Conservation (phyloP, 2,329 filamentous ascomycete species). For the Cladosporium sp. region DNA sequence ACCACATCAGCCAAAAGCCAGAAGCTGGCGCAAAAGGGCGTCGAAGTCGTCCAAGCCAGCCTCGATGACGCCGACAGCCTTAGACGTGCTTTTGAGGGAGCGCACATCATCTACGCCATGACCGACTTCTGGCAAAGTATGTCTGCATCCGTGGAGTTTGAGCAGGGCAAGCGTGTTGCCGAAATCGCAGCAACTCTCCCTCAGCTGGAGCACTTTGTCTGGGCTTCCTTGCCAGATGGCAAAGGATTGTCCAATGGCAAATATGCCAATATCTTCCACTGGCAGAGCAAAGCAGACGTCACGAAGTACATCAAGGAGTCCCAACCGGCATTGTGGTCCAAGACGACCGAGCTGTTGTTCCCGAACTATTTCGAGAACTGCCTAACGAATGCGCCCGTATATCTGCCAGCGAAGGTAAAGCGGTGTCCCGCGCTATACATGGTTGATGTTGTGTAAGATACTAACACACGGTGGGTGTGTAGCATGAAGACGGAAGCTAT, state of each 20-base stretch:
- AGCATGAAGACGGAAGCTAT: conserved; percentile 6
- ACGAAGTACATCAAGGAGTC: neutral
- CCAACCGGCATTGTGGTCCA: neutral
- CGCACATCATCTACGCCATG: conserved; percentile 49
- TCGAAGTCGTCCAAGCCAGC: conserved; percentile 52
- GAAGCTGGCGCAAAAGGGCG: conserved; percentile 42
- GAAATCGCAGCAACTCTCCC: neutral
- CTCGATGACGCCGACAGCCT: conserved; percentile 45
- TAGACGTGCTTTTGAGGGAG: conserved; percentile 41
- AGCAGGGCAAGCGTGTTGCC: neutral
- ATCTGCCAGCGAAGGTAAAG: conserved; percentile 2
- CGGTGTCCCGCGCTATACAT: no score
- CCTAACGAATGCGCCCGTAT: neutral
- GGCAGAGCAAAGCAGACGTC: conserved; percentile 10
- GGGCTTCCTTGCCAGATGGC: conserved; percentile 7
- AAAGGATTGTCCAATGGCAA: neutral
- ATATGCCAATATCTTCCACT: conserved; percentile 6
- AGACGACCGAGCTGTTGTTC: conserved; percentile 9
- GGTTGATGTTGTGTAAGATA: neutral
- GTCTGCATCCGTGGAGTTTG: neutral
- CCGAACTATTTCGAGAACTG: conserved; percentile 12
- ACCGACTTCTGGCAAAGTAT: conserved; percentile 30
- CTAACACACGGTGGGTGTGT: neutral
- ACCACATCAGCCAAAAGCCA: conserved; percentile 42
- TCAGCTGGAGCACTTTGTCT: conserved; percentile 8